These are phyloP conservation scores for Candida golubevii DNA, from an alignment of 805 yeast genomes.

Conservation along the genomic window DNA sequence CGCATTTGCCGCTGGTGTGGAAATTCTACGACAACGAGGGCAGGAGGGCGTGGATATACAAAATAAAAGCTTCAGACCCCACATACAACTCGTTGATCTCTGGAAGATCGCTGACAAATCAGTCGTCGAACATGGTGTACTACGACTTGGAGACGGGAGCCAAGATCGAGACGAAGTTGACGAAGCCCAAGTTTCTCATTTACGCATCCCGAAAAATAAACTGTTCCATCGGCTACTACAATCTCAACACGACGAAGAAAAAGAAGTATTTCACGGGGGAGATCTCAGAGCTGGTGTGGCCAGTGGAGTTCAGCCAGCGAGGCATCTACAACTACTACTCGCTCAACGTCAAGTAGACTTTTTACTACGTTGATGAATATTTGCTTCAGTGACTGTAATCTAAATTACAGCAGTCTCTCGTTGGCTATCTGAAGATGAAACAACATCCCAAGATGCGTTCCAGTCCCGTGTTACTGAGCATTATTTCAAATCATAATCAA, in stretches of 20 bases:
- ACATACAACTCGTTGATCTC: conserved; percentile 26
- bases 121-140: conserved; percentile 41
- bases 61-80: conserved; percentile 30
- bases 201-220: conserved; percentile 52
- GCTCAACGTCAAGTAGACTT: conserved; percentile 33
- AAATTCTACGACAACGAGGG: conserved; percentile 59
- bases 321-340: conserved; percentile 59
- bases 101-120: conserved; percentile 8
- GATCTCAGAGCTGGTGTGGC: conserved; percentile 42
- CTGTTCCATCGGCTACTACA: conserved; percentile 50
- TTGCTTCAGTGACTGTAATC: too few species aligned
- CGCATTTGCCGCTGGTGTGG: conserved; percentile 39
- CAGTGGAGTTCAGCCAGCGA: conserved; percentile 47
- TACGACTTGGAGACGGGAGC: conserved; percentile 65
- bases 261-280: conserved; percentile 28
- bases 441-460: too few species aligned
- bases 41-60: conserved; percentile 77
- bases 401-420: too few species aligned
- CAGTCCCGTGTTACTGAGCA: too few species aligned
- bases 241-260: conserved; percentile 31
- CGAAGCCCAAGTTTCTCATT: conserved; percentile 47
- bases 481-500: too few species aligned
- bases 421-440: too few species aligned
- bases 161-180: conserved; percentile 45
- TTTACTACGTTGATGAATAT: too few species aligned